Percentiles rank a stretch among this genome's conserved stretches.
Evolutionary conservation across 306 rosid genomes (phyloP).

Genomic region (Geum urbanum): DNA sequence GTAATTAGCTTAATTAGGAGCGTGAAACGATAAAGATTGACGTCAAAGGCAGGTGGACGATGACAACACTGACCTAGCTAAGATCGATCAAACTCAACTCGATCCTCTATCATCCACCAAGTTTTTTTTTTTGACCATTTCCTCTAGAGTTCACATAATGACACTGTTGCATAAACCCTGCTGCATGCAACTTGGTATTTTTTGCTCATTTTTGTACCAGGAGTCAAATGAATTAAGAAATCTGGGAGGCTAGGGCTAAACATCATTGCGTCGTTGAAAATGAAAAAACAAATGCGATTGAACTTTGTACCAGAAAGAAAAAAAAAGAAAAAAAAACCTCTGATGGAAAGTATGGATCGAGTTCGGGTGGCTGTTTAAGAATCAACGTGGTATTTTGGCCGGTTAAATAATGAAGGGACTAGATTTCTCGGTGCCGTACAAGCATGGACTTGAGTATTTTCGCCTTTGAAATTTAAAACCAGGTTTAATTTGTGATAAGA

Average conservation of each 20-base stretch:
- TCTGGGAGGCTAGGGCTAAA: neutral
- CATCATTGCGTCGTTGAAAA: neutral
- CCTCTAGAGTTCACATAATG: neutral
- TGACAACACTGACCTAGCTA: neutral
- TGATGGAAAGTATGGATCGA: neutral
- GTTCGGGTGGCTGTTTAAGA: too few relatives aligned
- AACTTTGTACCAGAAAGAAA: too few relatives aligned
- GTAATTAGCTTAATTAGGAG: neutral
- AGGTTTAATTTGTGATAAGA: neutral
- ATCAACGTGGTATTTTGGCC: neutral
- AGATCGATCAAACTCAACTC: neutral
- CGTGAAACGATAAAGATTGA: slow-evolving; percentile 16
- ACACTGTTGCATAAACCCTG: neutral
- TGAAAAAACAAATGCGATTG: neutral
- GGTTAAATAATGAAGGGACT: neutral
- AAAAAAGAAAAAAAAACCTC: neutral
- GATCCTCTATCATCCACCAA: neutral
- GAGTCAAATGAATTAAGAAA: slow-evolving; percentile 1
- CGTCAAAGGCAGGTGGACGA: slow-evolving; percentile 11
- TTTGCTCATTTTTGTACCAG: neutral
- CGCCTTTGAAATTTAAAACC: neutral
- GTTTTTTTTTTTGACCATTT: neutral
- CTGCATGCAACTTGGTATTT: neutral
- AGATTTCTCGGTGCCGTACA: slow-evolving; percentile 1
- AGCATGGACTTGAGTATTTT: neutral